These are phyloP conservation scores for Stygiomarasmius scandens DNA, from an alignment of 1,284 basidiomycete species.

Conservation along the genomic window DNA sequence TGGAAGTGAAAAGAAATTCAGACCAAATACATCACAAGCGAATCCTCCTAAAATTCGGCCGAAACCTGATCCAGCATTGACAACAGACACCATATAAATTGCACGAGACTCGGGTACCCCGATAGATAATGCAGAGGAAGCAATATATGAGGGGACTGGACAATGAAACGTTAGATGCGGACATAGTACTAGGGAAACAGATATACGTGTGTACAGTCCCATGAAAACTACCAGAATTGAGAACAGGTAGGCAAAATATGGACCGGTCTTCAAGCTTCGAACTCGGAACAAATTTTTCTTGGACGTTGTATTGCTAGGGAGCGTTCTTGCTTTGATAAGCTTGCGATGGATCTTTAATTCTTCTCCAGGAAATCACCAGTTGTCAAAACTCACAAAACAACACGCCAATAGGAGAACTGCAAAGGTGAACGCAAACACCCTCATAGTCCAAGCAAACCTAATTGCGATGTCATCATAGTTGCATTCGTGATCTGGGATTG, in stretches of 20 bases:
- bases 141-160: constrained; percentile 55
- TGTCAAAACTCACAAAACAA: constrained; percentile 36
- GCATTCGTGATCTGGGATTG: neutral
- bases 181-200: neutral
- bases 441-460: constrained; percentile 58
- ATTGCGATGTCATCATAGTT: neutral
- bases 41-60: constrained; percentile 44
- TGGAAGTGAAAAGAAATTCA: constrained; percentile 3
- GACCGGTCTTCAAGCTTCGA: constrained; percentile 45
- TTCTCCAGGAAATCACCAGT: constrained; percentile 32
- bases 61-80: constrained; percentile 46
- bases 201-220: constrained; percentile 61
- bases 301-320: neutral
- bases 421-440: constrained; percentile 42
- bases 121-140: constrained; percentile 41
- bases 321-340: neutral
- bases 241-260: constrained; percentile 46
- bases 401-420: constrained; percentile 40
- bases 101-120: constrained; percentile 47
- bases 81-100: constrained; percentile 54
- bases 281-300: constrained; percentile 33
- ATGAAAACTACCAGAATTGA: constrained; percentile 53
- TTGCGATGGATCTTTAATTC: neutral
- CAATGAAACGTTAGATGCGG: too few species aligned
- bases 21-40: constrained; percentile 43